Evolutionary conservation across 768 basidiomycete genomes (phyloP), one percentile per base, ranked within the genome.

Genomic region (Suillus variegatus): DNA sequence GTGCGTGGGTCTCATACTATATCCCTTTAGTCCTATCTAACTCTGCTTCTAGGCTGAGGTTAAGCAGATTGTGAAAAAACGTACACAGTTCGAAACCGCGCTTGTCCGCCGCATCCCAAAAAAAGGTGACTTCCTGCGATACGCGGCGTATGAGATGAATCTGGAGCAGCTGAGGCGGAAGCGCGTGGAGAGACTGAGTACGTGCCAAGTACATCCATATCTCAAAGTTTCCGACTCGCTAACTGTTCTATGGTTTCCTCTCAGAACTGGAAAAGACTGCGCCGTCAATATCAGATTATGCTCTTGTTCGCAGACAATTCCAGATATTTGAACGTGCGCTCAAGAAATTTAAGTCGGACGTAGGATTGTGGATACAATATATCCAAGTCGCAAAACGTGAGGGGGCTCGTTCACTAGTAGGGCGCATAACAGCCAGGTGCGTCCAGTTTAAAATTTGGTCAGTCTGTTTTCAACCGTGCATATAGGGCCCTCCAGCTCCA

Each of bases 291-390:
- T 95, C 93, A 9, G 91, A 93, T 76, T 94, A 91, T 70, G 91
- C 94, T 4, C 85, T 97, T 62, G 91, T 93, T 36, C 85, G 91
- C 66, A 78, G 95, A 69, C 91, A 94, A 72, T 90, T 94, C 74
- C 90, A 93, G 67, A 94, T 97, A 64, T 94, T 97, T 69, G 94
- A 97, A 75, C 87, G 95, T 22, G 95, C 93, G 2, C 82, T 95
- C 25, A 89, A 86, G 74, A 92, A 90, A 72, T 97, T 98, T 85
- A 94, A 93, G 71, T 85, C 85, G 12, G 95, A 98, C 74, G 82
- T 97, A 6, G 88, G 84, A 4, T 83, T 96, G 10, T 98, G 95
- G 95, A 80, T 92, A 57, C 90, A 95, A 68, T 97, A 97, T 73
- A 88, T 96, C 57, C 84, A 93, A 64, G 83, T 94, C 25, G 95